Conservation (phyloP, 441 rosid species). For the Croton laevigatus region DNA sequence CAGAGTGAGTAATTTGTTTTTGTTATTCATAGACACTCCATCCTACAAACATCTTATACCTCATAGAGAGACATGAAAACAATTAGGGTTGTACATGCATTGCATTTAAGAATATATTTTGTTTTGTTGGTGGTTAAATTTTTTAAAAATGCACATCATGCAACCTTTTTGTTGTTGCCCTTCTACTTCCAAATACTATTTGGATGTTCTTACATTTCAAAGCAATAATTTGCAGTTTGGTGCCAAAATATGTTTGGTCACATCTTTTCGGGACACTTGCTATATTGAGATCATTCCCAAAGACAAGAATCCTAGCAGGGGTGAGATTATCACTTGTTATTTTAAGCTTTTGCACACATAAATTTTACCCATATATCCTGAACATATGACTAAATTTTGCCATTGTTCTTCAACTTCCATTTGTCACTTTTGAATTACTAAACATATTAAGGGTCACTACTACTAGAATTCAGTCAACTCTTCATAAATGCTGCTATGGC, state of each 20-base stretch:
- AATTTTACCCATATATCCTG: neutral
- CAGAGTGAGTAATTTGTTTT: conserved; percentile 1
- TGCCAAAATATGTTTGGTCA: conserved; percentile 78
- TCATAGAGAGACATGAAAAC: neutral
- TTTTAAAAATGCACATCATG: neutral
- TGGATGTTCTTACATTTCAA: conserved; percentile 24
- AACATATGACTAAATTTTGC: neutral
- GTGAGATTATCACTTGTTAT: conserved; percentile 32
- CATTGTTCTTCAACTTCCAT: neutral
- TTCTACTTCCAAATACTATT: neutral
- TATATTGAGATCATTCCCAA: conserved; percentile 87
- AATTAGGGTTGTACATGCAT: neutral
- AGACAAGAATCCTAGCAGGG: conserved; percentile 58
- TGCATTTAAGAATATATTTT: neutral
- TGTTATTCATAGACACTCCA: neutral
- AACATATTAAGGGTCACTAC: neutral
- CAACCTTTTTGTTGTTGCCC: neutral
- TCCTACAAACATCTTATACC: neutral
- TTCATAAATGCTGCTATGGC: neutral
- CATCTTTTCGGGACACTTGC: conserved; percentile 83
- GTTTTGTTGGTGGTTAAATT: neutral
- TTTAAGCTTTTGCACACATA: neutral
- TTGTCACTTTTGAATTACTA: too few species aligned
- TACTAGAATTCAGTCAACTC: neutral
- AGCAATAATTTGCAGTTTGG: conserved; percentile 58